Conservation (phyloP, 495 filamentous ascomycete species). For the Rostrohypoxylon terebratum region DNA sequence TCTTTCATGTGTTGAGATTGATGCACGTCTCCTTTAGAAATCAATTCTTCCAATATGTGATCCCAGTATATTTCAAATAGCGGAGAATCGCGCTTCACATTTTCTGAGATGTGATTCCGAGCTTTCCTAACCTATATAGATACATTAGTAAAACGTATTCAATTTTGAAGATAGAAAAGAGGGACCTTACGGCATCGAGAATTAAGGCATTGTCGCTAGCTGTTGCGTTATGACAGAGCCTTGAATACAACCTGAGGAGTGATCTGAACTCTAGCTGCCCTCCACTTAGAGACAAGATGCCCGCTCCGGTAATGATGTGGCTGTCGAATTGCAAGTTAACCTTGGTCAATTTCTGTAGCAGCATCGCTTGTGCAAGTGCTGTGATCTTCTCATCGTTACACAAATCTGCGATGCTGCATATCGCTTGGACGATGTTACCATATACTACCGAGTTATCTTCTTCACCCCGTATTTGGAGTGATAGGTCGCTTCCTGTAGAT, state of each 20-base stretch:
- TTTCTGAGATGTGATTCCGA: slow-evolving; percentile 79
- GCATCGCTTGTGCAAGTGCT: slow-evolving; percentile 94
- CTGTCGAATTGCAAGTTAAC: slow-evolving; percentile 80
- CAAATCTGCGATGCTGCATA: slow-evolving; percentile 83
- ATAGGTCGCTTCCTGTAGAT: slow-evolving; percentile 80
- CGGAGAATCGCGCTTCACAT: slow-evolving; percentile 72
- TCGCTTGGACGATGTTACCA: slow-evolving; percentile 86
- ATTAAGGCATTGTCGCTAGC: slow-evolving; percentile 71
- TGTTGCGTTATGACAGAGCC: slow-evolving; percentile 75
- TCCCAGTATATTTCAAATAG: slow-evolving; percentile 82
- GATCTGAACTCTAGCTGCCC: slow-evolving; percentile 82
- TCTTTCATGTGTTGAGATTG: slow-evolving; percentile 70
- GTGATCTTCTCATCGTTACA: slow-evolving; percentile 91
- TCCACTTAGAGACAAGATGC: slow-evolving; percentile 77
- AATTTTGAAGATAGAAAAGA: slow-evolving; percentile 36
- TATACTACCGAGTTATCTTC: slow-evolving; percentile 79
- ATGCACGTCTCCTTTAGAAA: slow-evolving; percentile 86
- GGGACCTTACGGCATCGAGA: slow-evolving; percentile 69
- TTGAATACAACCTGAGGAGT: slow-evolving; percentile 83
- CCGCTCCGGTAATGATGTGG: slow-evolving; percentile 84
- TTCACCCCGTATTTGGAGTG: slow-evolving; percentile 74
- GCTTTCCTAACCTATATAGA: slow-evolving; percentile 71
- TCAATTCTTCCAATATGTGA: slow-evolving; percentile 86
- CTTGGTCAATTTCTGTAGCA: slow-evolving; percentile 90
- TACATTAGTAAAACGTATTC: slow-evolving; percentile 31